phyloP scores from a whole-genome alignment of 1,284 basidiomycete genomes.

The Rhodotorula sp. region DNA sequence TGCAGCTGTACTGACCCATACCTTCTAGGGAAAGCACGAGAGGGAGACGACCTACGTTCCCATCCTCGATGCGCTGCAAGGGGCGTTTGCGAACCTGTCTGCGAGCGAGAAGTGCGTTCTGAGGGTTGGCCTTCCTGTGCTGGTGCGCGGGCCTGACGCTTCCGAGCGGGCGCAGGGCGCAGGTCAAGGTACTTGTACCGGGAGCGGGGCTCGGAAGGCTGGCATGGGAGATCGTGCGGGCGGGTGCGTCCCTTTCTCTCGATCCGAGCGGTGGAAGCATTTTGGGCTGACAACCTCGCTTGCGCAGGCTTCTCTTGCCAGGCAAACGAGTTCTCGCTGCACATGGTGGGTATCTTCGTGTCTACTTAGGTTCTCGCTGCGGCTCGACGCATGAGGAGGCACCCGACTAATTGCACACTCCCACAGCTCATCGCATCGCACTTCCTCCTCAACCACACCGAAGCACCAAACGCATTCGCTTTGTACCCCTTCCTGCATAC shows the following conservation, averaged over 20 bases:
- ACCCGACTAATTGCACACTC: no score
- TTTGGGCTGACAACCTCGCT: background rate
- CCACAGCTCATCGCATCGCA: conserved; percentile 35
- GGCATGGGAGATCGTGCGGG: conserved; percentile 78
- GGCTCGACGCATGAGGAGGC: no score
- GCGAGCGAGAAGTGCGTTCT: conserved; percentile 58
- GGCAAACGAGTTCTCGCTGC: conserved; percentile 91
- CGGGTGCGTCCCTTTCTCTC: conserved; percentile 58
- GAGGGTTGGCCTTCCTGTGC: background rate
- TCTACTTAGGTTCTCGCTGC: background rate
- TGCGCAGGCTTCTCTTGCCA: conserved; percentile 23
- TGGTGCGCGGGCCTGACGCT: background rate
- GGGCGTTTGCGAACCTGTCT: conserved; percentile 64
- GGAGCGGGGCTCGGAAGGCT: conserved; percentile 83
- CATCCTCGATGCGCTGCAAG: conserved; percentile 70
- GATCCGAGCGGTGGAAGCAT: no score
- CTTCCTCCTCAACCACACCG: conserved; percentile 57
- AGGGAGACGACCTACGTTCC: conserved; percentile 76
- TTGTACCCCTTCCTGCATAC: conserved; percentile 88
- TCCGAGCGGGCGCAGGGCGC: conserved; percentile 52
- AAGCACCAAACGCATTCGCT: conserved; percentile 65
- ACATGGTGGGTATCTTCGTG: conserved; percentile 73
- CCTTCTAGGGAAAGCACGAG: conserved; percentile 67
- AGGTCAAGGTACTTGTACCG: conserved; percentile 76
- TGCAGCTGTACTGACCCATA: background rate